These are phyloP conservation scores for Metarhizium robertsii DNA, from an alignment of 2,329 filamentous ascomycete genomes.

Conservation along the genomic window DNA sequence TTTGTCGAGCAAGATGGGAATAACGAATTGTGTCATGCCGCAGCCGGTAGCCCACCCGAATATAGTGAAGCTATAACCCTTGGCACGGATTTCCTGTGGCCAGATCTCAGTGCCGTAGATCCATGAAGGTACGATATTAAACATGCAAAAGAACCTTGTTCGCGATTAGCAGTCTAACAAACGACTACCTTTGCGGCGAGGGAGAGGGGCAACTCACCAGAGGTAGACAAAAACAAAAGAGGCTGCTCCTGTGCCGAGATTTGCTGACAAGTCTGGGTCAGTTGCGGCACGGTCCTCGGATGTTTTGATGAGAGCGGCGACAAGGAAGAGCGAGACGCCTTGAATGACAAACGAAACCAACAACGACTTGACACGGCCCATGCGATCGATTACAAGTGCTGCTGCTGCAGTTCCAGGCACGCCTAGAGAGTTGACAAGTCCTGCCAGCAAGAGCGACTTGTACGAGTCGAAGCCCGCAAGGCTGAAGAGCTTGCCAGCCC, in stretches of 20 bases:
- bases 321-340: slow-evolving; percentile 18
- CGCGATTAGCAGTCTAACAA: neutral
- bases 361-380: slow-evolving; percentile 28
- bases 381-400: slow-evolving; percentile 38
- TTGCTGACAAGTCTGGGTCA: slow-evolving; percentile 7
- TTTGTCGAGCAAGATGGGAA: slow-evolving; percentile 40
- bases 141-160: slow-evolving; percentile 21
- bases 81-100: slow-evolving; percentile 43
- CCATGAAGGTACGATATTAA: slow-evolving; percentile 24
- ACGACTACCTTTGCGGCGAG: neutral
- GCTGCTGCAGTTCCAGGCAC: slow-evolving; percentile 41
- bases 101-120: slow-evolving; percentile 43
- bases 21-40: slow-evolving; percentile 42
- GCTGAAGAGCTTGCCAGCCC: slow-evolving; percentile 15
- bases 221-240: slow-evolving; percentile 16
- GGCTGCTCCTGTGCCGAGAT: slow-evolving; percentile 13
- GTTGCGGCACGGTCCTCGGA: slow-evolving; percentile 9
- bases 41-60: slow-evolving; percentile 50
- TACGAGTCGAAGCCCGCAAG: slow-evolving; percentile 15
- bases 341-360: slow-evolving; percentile 21
- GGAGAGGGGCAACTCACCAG: slow-evolving; percentile 9
- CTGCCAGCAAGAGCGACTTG: slow-evolving; percentile 30
- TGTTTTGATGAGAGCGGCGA: slow-evolving; percentile 23
- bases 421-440: slow-evolving; percentile 41
- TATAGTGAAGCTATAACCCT: slow-evolving; percentile 49